Base-by-base conservation (phyloP, 805 yeast genomes). In the Metschnikowia arizonensis region DNA sequence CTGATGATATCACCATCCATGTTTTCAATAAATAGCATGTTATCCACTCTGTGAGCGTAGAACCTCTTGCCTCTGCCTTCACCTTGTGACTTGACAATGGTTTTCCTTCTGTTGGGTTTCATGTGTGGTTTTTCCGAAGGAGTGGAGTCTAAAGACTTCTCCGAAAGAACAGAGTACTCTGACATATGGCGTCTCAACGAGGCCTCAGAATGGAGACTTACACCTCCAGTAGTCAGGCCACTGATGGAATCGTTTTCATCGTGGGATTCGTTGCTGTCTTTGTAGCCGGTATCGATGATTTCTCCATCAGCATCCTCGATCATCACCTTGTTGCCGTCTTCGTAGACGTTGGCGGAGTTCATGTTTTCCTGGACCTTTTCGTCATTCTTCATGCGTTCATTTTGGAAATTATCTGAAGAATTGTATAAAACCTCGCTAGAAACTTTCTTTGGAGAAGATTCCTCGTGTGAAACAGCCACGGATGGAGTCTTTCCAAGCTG, bases 1-100 rank as follows among this genome's bases (percentile, higher is more conserved):
- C 96, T 81, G 37, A 93, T 71, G 45, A 93, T 79, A 55, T 91
- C 98, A 52, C 98, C 99, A 10, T 90, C 96, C 36, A 79, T 87
- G 57, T 89, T 86, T 63, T 91, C 99, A 46, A 93, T 83, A 47
- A 88, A 74, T 44, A 93, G 77, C 48, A 81, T 73, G 56, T 88
- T 82, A 59, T 83, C 93, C 33, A 87, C 73, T 63, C 84, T 85
- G 63, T 82, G 91, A 1, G 97, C 98, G 64, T 69, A 79, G 54
- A 44, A 54, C 26, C 42, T 33, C 35, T 52, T 52, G 10, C 53
- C 52, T 23, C 41, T 35, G 25, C 68, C 81, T 60, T 66, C 65
- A 18, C 64, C 68, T 25, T 50, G 48, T 50, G 65, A 68, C 28
- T 54, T 61, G 47, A 65, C 62, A 30, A 54, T 62, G 1, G 68